These are phyloP conservation scores for Sporothrix brasiliensis DNA, from an alignment of 2,329 filamentous ascomycete genomes.

Conservation along the genomic window DNA sequence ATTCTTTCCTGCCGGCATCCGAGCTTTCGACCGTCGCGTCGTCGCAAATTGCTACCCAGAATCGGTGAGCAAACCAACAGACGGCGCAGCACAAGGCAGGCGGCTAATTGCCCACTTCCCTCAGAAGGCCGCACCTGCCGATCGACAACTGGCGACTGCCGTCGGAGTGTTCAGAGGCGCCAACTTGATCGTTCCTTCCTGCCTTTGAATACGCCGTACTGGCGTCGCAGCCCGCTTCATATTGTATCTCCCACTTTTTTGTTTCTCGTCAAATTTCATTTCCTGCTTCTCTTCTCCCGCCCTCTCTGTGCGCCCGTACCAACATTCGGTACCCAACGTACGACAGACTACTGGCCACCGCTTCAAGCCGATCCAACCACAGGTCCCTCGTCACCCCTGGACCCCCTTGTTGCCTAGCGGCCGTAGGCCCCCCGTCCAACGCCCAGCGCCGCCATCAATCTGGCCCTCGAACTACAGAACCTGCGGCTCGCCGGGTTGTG, in stretches of 20 bases:
- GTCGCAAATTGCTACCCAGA: conserved; percentile 1
- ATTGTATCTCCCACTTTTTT: background rate
- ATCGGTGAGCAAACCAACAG: background rate
- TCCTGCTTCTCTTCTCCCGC: background rate
- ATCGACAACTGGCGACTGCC: conserved; percentile 15
- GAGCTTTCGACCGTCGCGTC: conserved; percentile 1
- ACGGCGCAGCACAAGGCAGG: conserved; percentile 19
- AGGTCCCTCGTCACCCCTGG: background rate
- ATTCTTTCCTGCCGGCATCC: conserved; percentile 9
- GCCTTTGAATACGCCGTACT: background rate
- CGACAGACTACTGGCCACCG: background rate
- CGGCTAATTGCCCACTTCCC: conserved; percentile 16
- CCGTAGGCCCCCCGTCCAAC: conserved; percentile 16
- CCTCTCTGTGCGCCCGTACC: background rate
- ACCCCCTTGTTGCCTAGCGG: conserved; percentile 24
- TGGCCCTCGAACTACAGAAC: background rate
- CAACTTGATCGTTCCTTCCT: conserved; percentile 1
- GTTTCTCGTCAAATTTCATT: background rate
- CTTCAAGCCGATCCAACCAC: background rate
- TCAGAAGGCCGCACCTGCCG: conserved; percentile 8
- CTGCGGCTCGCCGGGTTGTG: conserved; percentile 7
- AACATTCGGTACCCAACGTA: background rate
- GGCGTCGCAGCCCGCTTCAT: background rate
- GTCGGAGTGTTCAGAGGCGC: conserved; percentile 6
- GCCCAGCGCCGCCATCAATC: background rate